Conservation (phyloP, 2,329 filamentous ascomycete species). For the Stagonosporopsis vannaccii region DNA sequence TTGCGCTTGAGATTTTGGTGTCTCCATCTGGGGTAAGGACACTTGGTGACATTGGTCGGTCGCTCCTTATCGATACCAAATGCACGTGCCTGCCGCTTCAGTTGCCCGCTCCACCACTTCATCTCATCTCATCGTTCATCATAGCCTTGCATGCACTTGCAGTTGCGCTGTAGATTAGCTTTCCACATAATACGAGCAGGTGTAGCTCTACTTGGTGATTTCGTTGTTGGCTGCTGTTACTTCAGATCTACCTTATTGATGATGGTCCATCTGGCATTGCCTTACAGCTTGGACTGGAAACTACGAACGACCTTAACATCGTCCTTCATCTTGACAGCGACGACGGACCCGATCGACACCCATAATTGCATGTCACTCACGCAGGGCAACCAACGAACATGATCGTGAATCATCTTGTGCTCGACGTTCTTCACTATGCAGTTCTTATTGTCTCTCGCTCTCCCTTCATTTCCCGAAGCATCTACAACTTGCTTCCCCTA, state of each 20-base stretch:
- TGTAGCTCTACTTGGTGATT: too few relatives aligned
- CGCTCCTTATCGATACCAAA: conserved; percentile 13
- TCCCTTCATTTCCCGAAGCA: background rate
- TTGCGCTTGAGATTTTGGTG: background rate
- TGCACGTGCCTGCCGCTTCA: conserved; percentile 1
- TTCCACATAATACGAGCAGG: too few relatives aligned
- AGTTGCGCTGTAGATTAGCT: too few relatives aligned
- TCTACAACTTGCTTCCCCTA: background rate
- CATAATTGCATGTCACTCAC: background rate
- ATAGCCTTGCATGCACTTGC: too few relatives aligned
- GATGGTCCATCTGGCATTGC: too few relatives aligned
- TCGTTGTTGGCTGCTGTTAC: too few relatives aligned
- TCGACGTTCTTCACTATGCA: background rate
- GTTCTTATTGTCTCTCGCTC: background rate
- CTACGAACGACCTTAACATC: background rate
- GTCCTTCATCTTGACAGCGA: background rate
- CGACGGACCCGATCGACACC: background rate
- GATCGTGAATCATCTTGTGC: too few relatives aligned
- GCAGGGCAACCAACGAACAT: too few relatives aligned
- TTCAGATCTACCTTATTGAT: too few relatives aligned
- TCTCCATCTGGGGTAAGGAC: conserved; percentile 14
- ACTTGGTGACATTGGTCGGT: conserved; percentile 18
- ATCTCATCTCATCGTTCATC: background rate
- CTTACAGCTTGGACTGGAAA: background rate
- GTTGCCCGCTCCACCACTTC: background rate